These are phyloP conservation scores for Fusarium subglutinans DNA, from an alignment of 2,329 filamentous ascomycete species.

Conservation along the genomic window DNA sequence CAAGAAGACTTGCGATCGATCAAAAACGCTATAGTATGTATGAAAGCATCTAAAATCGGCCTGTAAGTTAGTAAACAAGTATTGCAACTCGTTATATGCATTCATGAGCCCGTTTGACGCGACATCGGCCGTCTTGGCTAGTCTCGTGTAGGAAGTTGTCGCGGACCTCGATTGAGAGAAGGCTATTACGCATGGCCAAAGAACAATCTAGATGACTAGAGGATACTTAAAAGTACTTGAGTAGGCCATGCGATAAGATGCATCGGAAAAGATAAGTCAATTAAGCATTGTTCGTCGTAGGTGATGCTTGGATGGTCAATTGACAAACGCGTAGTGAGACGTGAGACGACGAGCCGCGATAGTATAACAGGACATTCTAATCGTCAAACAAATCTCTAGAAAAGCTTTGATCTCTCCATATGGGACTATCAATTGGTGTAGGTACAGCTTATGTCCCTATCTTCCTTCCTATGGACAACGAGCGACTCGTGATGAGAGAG, in stretches of 20 bases:
- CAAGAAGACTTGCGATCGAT: neutral
- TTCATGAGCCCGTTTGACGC: accelerated
- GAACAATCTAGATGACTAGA: too few species aligned
- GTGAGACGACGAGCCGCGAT: too few species aligned
- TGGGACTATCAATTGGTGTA: accelerated
- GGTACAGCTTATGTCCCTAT: accelerated
- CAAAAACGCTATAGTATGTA: accelerated
- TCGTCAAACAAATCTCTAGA: accelerated
- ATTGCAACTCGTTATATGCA: accelerated
- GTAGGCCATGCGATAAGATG: accelerated
- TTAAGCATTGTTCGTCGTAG: neutral
- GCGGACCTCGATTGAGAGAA: neutral
- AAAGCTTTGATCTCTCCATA: accelerated
- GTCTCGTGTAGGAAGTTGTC: neutral
- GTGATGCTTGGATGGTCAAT: neutral
- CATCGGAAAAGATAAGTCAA: neutral
- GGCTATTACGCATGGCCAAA: too few species aligned
- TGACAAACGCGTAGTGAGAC: too few species aligned
- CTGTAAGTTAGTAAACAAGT: accelerated
- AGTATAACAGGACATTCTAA: too few species aligned
- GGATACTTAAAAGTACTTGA: too few species aligned
- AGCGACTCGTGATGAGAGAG: neutral
- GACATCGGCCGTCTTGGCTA: neutral
- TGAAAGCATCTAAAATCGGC: accelerated
- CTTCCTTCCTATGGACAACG: neutral